A percentile compares a stretch with the other conserved stretches of the same genome.
Conservation (phyloP, 192 early-diverging fungal genomes). For the Coemansia sp. region DNA sequence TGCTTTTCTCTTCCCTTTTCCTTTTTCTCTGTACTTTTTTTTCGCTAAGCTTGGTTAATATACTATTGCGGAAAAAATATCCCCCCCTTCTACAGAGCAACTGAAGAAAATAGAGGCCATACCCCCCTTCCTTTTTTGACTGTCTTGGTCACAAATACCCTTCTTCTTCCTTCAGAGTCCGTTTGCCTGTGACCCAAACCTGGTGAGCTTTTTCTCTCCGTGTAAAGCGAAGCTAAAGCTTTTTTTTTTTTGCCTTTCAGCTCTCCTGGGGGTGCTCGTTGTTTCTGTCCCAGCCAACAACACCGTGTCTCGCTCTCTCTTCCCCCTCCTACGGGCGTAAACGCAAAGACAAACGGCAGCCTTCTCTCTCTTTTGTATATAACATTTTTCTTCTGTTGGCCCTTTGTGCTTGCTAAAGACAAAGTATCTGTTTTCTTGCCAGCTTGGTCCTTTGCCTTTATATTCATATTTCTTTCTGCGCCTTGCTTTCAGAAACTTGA, state of each 20-base stretch:
- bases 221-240: not conserved
- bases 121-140: not conserved
- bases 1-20: constrained; percentile 25
- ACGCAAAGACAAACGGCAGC: not conserved
- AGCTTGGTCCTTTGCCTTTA: constrained; percentile 3
- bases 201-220: not conserved
- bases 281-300: not conserved
- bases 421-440: not conserved
- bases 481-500: not conserved
- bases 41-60: constrained; percentile 27
- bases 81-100: constrained; percentile 3
- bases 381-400: not conserved
- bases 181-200: not conserved
- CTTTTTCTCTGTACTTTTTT: constrained; percentile 42
- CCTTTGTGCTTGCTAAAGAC: constrained; percentile 12
- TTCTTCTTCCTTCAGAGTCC: not conserved
- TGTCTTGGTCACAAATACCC: not conserved
- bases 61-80: constrained; percentile 25
- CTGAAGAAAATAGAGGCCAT: not conserved
- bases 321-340: no score
- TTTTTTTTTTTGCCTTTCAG: not conserved
- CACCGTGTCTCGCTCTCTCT: no score
- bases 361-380: constrained; percentile 2
- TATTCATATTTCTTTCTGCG: constrained; percentile 6
- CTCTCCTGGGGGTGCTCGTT: not conserved